These are phyloP conservation scores for Sordariomycetes sp. DNA, from an alignment of 2,329 filamentous ascomycete genomes.

Conservation along the genomic window DNA sequence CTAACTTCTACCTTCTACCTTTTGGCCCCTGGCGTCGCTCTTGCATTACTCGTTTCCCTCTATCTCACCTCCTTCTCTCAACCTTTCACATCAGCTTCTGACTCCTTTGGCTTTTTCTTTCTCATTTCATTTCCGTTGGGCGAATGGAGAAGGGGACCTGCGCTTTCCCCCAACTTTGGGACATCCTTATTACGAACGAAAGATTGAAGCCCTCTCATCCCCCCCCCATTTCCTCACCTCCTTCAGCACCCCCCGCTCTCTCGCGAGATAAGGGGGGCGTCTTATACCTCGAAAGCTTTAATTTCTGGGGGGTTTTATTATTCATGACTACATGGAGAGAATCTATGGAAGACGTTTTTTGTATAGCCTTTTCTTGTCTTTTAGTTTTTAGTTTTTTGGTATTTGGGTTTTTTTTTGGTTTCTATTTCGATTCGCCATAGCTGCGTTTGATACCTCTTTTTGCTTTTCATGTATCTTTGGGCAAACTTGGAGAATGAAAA, in stretches of 20 bases:
- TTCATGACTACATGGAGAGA: background rate
- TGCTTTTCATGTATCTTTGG: background rate
- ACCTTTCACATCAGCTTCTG: background rate
- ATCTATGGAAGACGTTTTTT: background rate
- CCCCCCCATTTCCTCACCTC: background rate
- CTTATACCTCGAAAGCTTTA: background rate
- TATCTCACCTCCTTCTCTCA: background rate
- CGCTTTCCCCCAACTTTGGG: background rate
- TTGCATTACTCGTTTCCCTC: no score
- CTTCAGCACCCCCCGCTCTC: no score
- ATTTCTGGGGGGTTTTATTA: background rate
- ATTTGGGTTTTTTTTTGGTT: background rate
- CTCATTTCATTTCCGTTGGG: background rate
- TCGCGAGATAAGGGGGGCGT: no score
- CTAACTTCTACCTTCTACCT: no score
- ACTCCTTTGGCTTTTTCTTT: background rate
- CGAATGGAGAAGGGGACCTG: background rate
- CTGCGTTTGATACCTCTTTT: background rate
- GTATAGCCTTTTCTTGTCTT: background rate
- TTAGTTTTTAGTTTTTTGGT: background rate
- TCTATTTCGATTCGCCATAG: background rate
- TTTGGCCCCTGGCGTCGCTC: no score
- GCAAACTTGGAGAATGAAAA: background rate
- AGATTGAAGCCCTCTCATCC: background rate
- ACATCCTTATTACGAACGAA: background rate